Conservation (phyloP, 2,329 filamentous ascomycete species). For the Shiraia sp. region DNA sequence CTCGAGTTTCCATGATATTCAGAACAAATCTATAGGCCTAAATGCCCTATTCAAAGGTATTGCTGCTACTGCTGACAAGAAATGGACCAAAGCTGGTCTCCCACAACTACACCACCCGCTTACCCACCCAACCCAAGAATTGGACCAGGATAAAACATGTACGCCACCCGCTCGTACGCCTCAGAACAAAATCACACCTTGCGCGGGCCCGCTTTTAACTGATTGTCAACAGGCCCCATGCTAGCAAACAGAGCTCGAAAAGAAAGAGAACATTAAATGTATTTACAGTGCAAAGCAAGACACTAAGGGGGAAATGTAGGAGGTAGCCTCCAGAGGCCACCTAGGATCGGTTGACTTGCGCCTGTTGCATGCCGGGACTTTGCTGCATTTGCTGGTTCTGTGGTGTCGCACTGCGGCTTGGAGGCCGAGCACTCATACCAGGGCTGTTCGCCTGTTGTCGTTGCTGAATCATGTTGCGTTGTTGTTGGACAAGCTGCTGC, state of each 20-base stretch:
- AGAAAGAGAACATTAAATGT: conserved; percentile 29
- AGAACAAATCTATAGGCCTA: neutral
- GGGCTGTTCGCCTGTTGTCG: conserved; percentile 39
- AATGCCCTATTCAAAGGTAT: too few species aligned
- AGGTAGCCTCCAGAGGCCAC: conserved; percentile 19
- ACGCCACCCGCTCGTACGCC: neutral
- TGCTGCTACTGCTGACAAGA: too few species aligned
- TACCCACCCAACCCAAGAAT: neutral
- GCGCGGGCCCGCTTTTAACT: neutral
- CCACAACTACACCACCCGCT: neutral
- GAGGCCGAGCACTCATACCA: conserved; percentile 33
- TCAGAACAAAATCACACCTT: neutral
- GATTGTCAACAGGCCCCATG: conserved; percentile 1
- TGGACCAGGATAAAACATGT: neutral
- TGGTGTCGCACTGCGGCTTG: conserved; percentile 45
- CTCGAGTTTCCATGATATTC: neutral
- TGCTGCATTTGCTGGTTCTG: conserved; percentile 42
- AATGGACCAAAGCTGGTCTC: neutral
- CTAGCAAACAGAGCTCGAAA: conserved; percentile 18
- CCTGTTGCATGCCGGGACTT: conserved; percentile 39
- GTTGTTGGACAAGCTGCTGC: conserved; percentile 43
- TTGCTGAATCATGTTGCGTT: conserved; percentile 43
- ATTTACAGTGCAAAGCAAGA: conserved; percentile 34
- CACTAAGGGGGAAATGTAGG: conserved; percentile 12
- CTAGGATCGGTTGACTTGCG: conserved; percentile 30